These are phyloP conservation scores for Xylogone sp. DNA, from an alignment of 2,329 filamentous ascomycete genomes.

Conservation along the genomic window DNA sequence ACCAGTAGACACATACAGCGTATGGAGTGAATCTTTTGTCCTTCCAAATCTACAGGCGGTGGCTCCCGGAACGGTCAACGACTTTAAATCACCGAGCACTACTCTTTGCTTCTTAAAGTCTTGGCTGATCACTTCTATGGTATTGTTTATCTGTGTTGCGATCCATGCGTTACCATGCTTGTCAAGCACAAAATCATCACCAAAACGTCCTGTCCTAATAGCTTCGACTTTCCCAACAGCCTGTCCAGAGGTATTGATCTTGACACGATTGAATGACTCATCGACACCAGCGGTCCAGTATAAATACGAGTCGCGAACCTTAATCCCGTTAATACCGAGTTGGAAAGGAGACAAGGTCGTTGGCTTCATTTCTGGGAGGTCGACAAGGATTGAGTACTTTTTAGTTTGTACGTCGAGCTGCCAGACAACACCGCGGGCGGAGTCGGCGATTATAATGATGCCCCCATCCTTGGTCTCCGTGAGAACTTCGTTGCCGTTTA, in stretches of 20 bases:
- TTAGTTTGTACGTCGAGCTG: conserved; percentile 10
- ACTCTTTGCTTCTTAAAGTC: no score
- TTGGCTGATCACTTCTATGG: not conserved
- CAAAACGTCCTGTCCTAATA: conserved; percentile 1
- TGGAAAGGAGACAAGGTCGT: conserved; percentile 4
- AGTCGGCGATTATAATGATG: conserved; percentile 15
- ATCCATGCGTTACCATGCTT: conserved; percentile 7
- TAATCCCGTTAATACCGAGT: conserved; percentile 25
- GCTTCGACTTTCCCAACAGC: not conserved
- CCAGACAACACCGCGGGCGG: conserved; percentile 10
- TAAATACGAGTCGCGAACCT: conserved; percentile 12
- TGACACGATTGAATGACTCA: conserved; percentile 11
- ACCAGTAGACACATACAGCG: conserved; percentile 22
- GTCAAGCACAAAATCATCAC: conserved; percentile 15
- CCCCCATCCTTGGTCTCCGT: conserved; percentile 3
- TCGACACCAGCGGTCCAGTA: conserved; percentile 22
- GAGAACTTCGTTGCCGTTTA: conserved; percentile 16
- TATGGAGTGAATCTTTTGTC: not conserved
- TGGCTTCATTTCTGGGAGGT: conserved; percentile 10
- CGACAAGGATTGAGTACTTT: conserved; percentile 8
- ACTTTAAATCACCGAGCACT: not conserved
- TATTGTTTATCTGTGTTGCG: conserved; percentile 9
- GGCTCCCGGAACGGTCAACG: not conserved
- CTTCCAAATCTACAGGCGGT: not conserved
- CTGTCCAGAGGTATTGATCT: conserved; percentile 8